Evolutionary conservation across 2,329 filamentous ascomycete genomes (phyloP).

Genomic region (Sporothrix brunneoviolacea): DNA sequence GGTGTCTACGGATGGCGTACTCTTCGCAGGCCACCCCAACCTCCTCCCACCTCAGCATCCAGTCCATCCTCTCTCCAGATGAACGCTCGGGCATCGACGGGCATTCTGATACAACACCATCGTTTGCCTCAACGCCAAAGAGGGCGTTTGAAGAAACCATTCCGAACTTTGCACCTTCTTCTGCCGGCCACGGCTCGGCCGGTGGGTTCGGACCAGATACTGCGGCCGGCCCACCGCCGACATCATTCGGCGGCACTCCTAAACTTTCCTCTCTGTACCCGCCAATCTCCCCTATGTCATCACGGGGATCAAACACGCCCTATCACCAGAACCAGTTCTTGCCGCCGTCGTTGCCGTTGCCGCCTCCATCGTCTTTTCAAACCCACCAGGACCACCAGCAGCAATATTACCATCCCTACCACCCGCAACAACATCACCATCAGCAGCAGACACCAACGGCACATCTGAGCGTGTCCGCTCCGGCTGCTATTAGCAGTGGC

Average conservation of each 20-base stretch:
- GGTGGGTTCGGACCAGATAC: background rate
- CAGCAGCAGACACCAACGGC: background rate
- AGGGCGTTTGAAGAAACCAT: constrained; percentile 29
- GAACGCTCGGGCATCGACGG: constrained; percentile 36
- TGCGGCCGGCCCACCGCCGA: background rate
- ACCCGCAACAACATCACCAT: background rate
- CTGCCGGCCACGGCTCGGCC: background rate
- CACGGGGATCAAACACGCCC: background rate
- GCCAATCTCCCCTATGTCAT: background rate
- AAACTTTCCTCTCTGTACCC: background rate
- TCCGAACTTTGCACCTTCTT: background rate
- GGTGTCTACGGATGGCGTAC: constrained; percentile 32
- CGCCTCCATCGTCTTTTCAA: background rate
- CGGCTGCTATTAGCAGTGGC: too few species aligned
- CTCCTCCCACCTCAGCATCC: constrained; percentile 44
- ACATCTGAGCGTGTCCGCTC: too few species aligned
- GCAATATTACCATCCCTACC: background rate
- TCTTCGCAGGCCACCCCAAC: constrained; percentile 38
- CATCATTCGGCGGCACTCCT: background rate
- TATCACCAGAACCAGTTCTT: background rate
- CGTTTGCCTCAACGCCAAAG: constrained; percentile 30
- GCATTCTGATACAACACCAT: constrained; percentile 22
- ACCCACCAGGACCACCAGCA: constrained; percentile 1
- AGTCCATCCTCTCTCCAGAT: constrained; percentile 44
- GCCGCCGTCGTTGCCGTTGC: background rate